Evolutionary conservation across 2,329 filamentous ascomycete genomes (phyloP).

Genomic region (Cladosporium colombiae): DNA sequence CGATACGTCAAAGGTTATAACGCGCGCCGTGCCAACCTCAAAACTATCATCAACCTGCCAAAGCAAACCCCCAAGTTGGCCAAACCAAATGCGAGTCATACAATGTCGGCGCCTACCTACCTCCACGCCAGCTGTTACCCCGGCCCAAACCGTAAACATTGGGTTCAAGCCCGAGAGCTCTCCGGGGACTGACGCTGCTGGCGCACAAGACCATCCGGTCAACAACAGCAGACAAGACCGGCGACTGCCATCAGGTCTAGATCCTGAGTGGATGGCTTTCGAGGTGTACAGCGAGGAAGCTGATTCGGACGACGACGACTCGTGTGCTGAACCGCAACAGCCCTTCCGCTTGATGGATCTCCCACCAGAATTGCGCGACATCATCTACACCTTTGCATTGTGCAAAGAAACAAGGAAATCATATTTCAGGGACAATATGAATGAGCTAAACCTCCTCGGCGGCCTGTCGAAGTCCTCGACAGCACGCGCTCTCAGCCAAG

Average conservation of each 20-base stretch:
- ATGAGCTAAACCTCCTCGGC: too few relatives aligned
- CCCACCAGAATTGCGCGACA: background rate
- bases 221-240: slow-evolving; percentile 40
- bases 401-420: too few relatives aligned
- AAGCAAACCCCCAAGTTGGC: background rate
- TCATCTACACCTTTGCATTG: background rate
- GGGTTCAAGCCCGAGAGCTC: background rate
- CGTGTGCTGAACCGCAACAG: background rate
- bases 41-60: background rate
- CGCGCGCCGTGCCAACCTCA: too few relatives aligned
- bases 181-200: background rate
- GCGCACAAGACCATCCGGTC: background rate
- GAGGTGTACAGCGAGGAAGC: slow-evolving; percentile 74
- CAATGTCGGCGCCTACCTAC: background rate
- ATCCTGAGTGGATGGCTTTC: slow-evolving; percentile 88
- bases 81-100: background rate
- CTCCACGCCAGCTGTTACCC: background rate
- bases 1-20: too few relatives aligned
- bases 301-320: slow-evolving; percentile 17
- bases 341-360: background rate
- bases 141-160: background rate
- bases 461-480: background rate
- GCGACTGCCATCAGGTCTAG: slow-evolving; percentile 71
- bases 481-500: background rate
- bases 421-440: too few relatives aligned